Base-by-base conservation (phyloP, 768 basidiomycete species). In the Amanita fuliginea region DNA sequence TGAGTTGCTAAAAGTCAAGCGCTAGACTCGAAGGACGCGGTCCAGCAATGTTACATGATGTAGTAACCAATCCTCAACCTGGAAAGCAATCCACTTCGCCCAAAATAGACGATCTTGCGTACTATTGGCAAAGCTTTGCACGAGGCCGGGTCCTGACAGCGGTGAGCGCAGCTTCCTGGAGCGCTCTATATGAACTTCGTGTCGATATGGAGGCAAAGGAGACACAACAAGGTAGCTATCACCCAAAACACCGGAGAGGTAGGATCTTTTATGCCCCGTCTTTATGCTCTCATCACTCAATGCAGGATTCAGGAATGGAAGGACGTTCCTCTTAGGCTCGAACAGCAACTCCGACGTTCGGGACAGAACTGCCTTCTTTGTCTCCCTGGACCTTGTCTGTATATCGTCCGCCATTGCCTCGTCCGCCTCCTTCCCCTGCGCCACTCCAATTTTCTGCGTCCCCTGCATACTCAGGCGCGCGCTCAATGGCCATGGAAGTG, bases 41-140 rank as follows among this genome's bases (percentile, higher is more conserved):
- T n/a, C 54, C 61, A 40, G 72, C 70, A 4, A 72, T 67, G 0
- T 74, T 75, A 37, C 71, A 74, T 42, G 72, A 74, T 51, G 72
- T 74, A 51, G 71, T 30, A 64, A 46, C 36, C 1, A 49, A 54
- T 10, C 49, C 60, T 9, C 53, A 45, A 13, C 53, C 61, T 3
- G 13, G 35, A 7, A 54, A 55, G 1, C 57, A 49, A n/a, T n/a
- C n/a, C 8, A 59, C 65, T 1, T 68, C 68, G 0, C 55, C 62
- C 0, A 53, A 47, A 2, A 58, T 71, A 8, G 39, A 51, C 2
- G 60, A 47, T 0, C 62, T 73, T 0, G 6, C 56, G 52, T 13
- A 54, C 47, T 0, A 26, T 58, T 14, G 65, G 59, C 42, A 50
- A 59, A 22, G 64, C 61, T 10, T 56, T 64, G 0, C 43, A 64